A percentile compares a stretch with the other conserved stretches of the same genome.
phyloP scores from a whole-genome alignment of 2,329 filamentous ascomycete species.

The Metarhizium album region DNA sequence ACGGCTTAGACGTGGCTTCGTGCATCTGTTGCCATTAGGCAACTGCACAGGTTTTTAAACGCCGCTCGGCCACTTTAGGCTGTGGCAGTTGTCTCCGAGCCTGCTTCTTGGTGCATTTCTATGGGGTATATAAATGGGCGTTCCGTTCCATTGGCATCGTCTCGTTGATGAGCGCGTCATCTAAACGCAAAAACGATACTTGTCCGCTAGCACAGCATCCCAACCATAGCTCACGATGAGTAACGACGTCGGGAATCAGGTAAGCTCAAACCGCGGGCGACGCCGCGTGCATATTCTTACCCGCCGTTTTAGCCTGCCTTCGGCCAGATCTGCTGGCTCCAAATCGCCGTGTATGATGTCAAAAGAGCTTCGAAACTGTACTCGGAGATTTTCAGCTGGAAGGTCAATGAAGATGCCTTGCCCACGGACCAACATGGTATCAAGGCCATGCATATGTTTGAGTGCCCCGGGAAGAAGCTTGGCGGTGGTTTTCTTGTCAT shows the following conservation, averaged over 20 bases:
- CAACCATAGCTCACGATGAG: not conserved
- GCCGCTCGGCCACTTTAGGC: not conserved
- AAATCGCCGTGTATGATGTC: constrained; percentile 26
- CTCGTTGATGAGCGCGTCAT: not conserved
- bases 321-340: constrained; percentile 28
- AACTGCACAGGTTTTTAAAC: not conserved
- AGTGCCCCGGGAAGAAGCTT: constrained; percentile 16
- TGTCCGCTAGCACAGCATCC: not conserved
- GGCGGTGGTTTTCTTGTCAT: constrained; percentile 25
- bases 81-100: not conserved
- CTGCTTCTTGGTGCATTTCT: not conserved
- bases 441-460: constrained; percentile 24
- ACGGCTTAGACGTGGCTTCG: not conserved
- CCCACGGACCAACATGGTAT: constrained; percentile 13
- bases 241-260: not conserved
- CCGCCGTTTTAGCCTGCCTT: constrained; percentile 2
- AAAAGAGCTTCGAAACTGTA: constrained; percentile 27
- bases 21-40: not conserved
- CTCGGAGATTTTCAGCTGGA: constrained; percentile 23
- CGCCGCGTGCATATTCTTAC: not conserved
- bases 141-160: not conserved
- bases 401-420: constrained; percentile 13
- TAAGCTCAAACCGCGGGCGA: not conserved
- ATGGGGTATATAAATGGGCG: not conserved
- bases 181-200: not conserved